Evolutionary conservation across 2,329 filamentous ascomycete genomes (phyloP), one percentile per base, ranked within the genome.

Genomic region (Alternaria burnsii): DNA sequence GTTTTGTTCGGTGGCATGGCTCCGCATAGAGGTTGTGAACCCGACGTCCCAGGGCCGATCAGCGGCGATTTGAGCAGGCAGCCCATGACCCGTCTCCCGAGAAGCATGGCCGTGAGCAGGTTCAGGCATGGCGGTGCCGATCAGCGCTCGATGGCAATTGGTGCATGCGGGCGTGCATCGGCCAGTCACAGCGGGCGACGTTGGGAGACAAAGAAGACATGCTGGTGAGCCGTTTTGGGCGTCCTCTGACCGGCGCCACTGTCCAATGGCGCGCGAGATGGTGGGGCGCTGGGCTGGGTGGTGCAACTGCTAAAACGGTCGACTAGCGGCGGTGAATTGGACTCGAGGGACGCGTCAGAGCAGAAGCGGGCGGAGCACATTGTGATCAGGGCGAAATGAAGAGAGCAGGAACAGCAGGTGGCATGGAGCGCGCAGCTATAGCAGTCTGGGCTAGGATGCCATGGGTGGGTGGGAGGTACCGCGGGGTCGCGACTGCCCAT

Each of bases 251-350:
- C 66, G 69, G 67, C 63, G 47, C 16, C 26, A 24, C 48, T 50
- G 50, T 30, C 68, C 63, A 71, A 74, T 74, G 40, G 59, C 40
- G 14, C 11, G 47, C 34, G 34, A 30, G 43, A 46, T 59, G 57
- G 73, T 68, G 69, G 73, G 67, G 50, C 66, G 66, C 62, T 60
- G 54, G 63, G 62, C 54, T 46, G 61, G 59, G 51, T 69, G 71
- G 69, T 74, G 73, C 71, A 70, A 73, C 69, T 70, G 71, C 67
- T 66, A 69, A 60, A 77, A 76, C 75, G 75, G 74, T 71, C 66
- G 68, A 70, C 73, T 76, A 76, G 70, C 65, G 65, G 66, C 65
- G 51, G 67, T 63, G 63, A 62, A 54, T 46, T 51, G 61, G 67
- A 71, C 63, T 73, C 66, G 73, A 72, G 52, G 68, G 69, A 71